Conservation (phyloP, 495 filamentous ascomycete genomes). For the Penicillium chermesinum region DNA sequence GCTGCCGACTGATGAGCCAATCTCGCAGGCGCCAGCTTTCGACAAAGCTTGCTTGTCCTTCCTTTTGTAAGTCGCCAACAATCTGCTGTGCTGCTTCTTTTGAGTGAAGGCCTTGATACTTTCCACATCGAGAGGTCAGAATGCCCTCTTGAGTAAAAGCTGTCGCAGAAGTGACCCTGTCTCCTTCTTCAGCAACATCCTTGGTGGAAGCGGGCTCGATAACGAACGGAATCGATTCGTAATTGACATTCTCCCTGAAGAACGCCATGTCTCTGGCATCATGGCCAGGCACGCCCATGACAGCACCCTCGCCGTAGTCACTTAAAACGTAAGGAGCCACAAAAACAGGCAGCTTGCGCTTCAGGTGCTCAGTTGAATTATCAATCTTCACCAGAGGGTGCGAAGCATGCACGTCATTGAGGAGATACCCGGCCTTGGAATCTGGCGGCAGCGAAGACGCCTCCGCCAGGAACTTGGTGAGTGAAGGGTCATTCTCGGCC, state of each 20-base stretch:
- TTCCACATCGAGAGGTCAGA: conserved; percentile 39
- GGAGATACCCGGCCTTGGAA: conserved; percentile 68
- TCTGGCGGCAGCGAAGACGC: conserved; percentile 58
- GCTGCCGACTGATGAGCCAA: conserved; percentile 83
- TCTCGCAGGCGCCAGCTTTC: conserved; percentile 76
- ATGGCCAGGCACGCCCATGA: conserved; percentile 90
- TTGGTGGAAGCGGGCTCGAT: conserved; percentile 30
- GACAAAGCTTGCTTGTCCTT: conserved; percentile 49
- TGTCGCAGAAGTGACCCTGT: conserved; percentile 30
- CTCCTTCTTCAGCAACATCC: conserved; percentile 30
- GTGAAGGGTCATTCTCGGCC: conserved; percentile 51
- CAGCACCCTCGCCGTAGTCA: conserved; percentile 81
- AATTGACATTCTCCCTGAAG: conserved; percentile 64
- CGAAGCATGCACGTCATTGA: conserved; percentile 54
- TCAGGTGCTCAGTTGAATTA: conserved; percentile 43
- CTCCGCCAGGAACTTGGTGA: conserved; percentile 63
- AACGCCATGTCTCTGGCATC: conserved; percentile 73
- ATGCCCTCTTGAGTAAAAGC: conserved; percentile 44
- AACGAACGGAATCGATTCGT: conserved; percentile 45
- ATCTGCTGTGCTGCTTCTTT: conserved; percentile 58
- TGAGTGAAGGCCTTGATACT: conserved; percentile 52
- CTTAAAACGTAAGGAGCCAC: conserved; percentile 81
- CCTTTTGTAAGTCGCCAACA: conserved; percentile 46
- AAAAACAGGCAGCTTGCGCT: conserved; percentile 63
- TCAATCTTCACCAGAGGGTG: conserved; percentile 61